Evolutionary conservation across 768 basidiomycete genomes (phyloP).

Genomic region (Suillus cothurnatus): DNA sequence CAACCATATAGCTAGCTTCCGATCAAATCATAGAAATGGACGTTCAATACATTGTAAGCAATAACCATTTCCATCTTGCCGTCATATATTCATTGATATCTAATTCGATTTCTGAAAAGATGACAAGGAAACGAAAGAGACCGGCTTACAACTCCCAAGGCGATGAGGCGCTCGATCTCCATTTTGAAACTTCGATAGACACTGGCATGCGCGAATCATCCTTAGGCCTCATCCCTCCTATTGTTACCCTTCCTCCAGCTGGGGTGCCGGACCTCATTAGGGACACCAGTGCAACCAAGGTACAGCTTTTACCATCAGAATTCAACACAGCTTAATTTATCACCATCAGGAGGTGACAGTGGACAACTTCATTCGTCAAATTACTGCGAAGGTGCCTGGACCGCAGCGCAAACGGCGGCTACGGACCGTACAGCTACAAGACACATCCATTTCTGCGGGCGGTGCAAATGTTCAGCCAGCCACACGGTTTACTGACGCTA

Average conservation of each 20-base stretch:
- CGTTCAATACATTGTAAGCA: constrained; percentile 3
- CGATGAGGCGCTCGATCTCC: not conserved
- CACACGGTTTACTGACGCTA: not conserved
- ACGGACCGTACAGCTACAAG: not conserved
- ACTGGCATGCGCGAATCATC: not conserved
- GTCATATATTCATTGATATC: not conserved
- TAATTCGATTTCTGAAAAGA: not conserved
- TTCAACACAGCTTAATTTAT: not conserved
- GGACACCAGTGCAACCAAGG: not conserved
- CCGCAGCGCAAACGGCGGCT: not conserved
- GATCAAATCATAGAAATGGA: not conserved
- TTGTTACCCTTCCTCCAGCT: constrained; percentile 17
- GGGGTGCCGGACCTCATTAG: too few species aligned
- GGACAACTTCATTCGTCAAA: constrained; percentile 26
- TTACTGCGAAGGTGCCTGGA: constrained; percentile 4
- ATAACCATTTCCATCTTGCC: not conserved
- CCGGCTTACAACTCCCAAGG: not conserved
- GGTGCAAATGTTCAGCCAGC: constrained; percentile 23
- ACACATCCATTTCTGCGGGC: not conserved
- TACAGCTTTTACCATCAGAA: not conserved
- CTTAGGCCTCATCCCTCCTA: constrained; percentile 18
- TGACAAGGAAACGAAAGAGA: constrained; percentile 5
- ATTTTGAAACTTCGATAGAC: not conserved
- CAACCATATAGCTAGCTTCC: not conserved
- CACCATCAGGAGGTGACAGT: constrained; percentile 24